Conservation (phyloP, 1,284 basidiomycete genomes). For the Amylostereum chailletii region DNA sequence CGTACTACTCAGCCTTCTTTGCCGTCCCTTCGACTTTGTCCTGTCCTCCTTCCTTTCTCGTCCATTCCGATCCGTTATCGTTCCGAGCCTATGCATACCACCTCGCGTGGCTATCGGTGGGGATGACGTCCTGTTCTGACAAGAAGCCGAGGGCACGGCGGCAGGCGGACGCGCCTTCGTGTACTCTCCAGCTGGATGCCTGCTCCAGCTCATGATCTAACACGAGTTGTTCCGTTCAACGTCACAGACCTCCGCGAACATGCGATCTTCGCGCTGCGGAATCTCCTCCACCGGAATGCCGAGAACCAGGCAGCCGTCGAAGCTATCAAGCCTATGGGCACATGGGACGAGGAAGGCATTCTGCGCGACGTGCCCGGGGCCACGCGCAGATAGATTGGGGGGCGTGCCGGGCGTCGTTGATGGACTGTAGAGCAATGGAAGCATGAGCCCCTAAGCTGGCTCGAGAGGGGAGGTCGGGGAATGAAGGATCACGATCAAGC, state of each 20-base stretch:
- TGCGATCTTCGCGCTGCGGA: conserved; percentile 76
- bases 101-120: background rate
- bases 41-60: conserved; percentile 1
- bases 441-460: too few relatives aligned
- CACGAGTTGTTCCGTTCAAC: background rate
- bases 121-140: background rate
- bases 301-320: conserved; percentile 77
- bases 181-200: background rate
- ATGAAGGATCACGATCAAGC: too few relatives aligned
- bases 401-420: too few relatives aligned
- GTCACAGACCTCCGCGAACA: conserved; percentile 78
- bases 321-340: conserved; percentile 53
- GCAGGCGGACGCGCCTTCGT: background rate
- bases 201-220: too few relatives aligned
- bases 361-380: too few relatives aligned
- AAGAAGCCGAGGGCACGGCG: too few relatives aligned
- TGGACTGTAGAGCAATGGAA: too few relatives aligned
- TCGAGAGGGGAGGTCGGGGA: too few relatives aligned
- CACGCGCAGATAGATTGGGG: too few relatives aligned
- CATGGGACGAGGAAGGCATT: conserved; percentile 32
- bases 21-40: conserved; percentile 3
- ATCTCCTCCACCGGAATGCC: conserved; percentile 64
- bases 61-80: conserved; percentile 2
- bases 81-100: background rate
- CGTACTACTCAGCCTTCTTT: conserved; percentile 21